Evolutionary conservation across 768 basidiomycete genomes (phyloP), one percentile per base, ranked within the genome.

Genomic region (Omphalotus guepiniiformis): DNA sequence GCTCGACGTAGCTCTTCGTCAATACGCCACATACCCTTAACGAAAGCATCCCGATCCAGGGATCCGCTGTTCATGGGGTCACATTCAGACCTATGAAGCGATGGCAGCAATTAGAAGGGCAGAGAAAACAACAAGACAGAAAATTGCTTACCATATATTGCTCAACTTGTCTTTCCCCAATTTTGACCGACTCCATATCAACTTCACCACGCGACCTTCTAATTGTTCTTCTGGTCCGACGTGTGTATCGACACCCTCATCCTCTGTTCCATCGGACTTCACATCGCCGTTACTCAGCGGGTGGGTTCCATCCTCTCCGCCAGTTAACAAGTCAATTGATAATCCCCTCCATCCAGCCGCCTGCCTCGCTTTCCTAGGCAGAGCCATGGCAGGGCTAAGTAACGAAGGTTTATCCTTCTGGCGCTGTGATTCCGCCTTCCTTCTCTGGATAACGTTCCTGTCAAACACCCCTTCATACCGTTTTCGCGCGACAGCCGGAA

Each of bases 21-120:
- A 23, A 92, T 86, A 29, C 81, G 79, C 88, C 88, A 90, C 86
- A 90, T 89, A 42, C 87, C 89, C 53, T 73, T 76, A 32, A 81
- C 75, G 54, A 92, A 92, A 15, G 68, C 69, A 15, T 86, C 84
- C 4, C 79, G 68, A 53, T 80, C 76, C 9, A 92, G 69, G n/a
- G 70, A 70, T 3, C 86, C 87, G 25, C 63, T 67, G 4, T 67
- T 61, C 3, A 63, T 62, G 3, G 74, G 63, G 62, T 90, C 87
- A 54, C 83, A 88, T 57, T 88, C 87, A 42, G 68, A 71, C 88
- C 88, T 90, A 52, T 27, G 52, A 40, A 30, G 18, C n/a, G n/a
- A 12, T 39, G 35, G 35, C 25, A 43, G 50, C 22, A 15, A n/a
- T 22, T 12, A 37, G 27, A 12, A 36, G 21, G 38, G 42, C 42